Evolutionary conservation across 2,329 filamentous ascomycete species (phyloP).

Genomic region (Venturia oleaginea): DNA sequence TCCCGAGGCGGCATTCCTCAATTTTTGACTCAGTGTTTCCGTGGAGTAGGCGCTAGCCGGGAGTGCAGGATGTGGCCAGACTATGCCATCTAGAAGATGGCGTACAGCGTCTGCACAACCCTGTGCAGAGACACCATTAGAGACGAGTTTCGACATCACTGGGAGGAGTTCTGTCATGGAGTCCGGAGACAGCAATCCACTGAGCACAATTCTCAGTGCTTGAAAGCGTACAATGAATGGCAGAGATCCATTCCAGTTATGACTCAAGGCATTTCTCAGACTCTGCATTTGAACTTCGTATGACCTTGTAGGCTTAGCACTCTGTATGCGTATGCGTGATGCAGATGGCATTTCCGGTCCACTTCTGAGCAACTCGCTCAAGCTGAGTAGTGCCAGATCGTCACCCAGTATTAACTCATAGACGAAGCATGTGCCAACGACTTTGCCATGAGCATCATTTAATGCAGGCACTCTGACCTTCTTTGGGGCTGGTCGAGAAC

Average conservation of each 20-base stretch:
- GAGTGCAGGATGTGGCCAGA: background rate
- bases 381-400: conserved; percentile 18
- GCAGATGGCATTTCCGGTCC: conserved; percentile 25
- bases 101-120: conserved; percentile 36
- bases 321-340: conserved; percentile 18
- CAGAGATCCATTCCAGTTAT: background rate
- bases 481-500: conserved; percentile 14
- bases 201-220: background rate
- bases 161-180: background rate
- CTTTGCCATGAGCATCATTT: conserved; percentile 27
- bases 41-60: background rate
- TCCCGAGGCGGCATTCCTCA: background rate
- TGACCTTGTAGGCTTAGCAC: conserved; percentile 1
- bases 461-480: conserved; percentile 28
- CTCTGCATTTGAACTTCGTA: conserved; percentile 13
- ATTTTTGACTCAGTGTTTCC: background rate
- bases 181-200: conserved; percentile 7
- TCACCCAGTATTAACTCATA: conserved; percentile 34
- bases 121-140: conserved; percentile 24
- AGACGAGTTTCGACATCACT: conserved; percentile 26
- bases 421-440: conserved; percentile 40
- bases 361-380: conserved; percentile 19
- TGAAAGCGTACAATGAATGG: conserved; percentile 15
- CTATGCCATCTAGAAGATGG: background rate
- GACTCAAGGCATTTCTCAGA: conserved; percentile 11